Evolutionary conservation across 441 rosid species (phyloP), one percentile per base, ranked within the genome.

Genomic region (Euphorbia corollata): DNA sequence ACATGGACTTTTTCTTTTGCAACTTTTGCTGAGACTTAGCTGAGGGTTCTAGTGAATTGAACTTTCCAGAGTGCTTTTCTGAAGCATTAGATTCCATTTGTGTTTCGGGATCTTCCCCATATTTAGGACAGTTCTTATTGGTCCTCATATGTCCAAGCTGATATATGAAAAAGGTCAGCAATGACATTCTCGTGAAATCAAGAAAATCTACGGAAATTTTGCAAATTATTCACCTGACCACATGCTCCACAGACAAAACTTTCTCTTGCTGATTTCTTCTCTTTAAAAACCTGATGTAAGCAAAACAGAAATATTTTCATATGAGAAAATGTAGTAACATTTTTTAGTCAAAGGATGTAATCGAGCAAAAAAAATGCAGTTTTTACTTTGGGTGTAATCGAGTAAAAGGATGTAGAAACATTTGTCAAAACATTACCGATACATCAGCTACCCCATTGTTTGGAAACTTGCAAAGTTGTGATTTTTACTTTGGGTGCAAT

Each of bases 111-210:
- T 88, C 92, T 81, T 87, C 95, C 71, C 95, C 78, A 69, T 95
- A 90, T 80, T 77, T 90, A 18, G 98, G 99, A 81, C 99, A 95
- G 84, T 92, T 75, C 73, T 95, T 90, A 85, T 95, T 95, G 81
- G 99, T 95, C 79, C 91, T 95, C 99, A 90, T 95, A 83, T 91
- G 99, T 67, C 99, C 99, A 81, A 82, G 87, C 99, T 95, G 90
- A 69, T 73, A 72, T 74, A 61, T 53, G 39, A 56, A 65, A 73
- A 53, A 27, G 32, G 16, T 19, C 67, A 68, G 62, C 11, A 32
- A 59, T 67, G 65, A 27, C 4, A 76, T 36, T 45, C 34, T 34
- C 66, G 36, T 54, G 54, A 41, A 74, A 59, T 66, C 59, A 24
- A 30, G 48, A 60, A 27, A 20, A 32, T 59, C 36, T 7, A 34